phyloP scores from a whole-genome alignment of 139 green algal genomes.

The Zygnema cylindricum region DNA sequence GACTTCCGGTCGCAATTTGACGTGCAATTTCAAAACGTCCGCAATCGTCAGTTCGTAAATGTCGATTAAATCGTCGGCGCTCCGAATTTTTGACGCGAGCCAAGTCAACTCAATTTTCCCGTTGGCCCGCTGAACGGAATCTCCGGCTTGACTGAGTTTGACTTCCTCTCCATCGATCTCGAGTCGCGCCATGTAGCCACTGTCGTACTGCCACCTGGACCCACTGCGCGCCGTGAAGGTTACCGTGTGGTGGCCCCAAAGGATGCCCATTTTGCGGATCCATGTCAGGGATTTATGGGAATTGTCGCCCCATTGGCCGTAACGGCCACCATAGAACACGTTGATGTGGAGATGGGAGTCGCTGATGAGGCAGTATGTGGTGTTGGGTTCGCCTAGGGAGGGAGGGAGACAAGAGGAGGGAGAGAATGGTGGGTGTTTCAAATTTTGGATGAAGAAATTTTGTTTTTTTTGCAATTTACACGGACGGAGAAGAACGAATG shows the following conservation, averaged over 20 bases:
- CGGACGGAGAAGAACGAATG: too few relatives aligned
- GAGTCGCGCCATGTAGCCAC: conserved; percentile 20
- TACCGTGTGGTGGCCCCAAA: conserved; percentile 12
- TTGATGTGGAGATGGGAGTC: too few relatives aligned
- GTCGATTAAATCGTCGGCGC: conserved; percentile 16
- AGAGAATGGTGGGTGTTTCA: too few relatives aligned
- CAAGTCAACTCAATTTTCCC: not conserved
- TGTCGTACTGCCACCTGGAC: not conserved
- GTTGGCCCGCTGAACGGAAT: not conserved
- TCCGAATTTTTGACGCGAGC: not conserved
- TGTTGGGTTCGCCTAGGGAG: conserved; percentile 6
- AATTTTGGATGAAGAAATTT: too few relatives aligned
- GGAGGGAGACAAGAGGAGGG: not conserved
- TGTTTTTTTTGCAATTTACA: too few relatives aligned
- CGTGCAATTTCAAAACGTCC: not conserved
- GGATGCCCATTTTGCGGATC: conserved; percentile 8
- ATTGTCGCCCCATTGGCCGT: not conserved
- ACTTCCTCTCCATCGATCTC: conserved; percentile 8
- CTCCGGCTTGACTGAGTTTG: not conserved
- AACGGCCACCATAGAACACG: too few relatives aligned
- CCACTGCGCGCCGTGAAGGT: not conserved
- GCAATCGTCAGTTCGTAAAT: not conserved
- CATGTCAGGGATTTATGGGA: not conserved
- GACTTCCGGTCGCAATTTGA: conserved; percentile 15
- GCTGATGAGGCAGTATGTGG: not conserved